Evolutionary conservation across 768 basidiomycete species (phyloP), one percentile per base, ranked within the genome.

Genomic region (Pulveroboletus sp.): DNA sequence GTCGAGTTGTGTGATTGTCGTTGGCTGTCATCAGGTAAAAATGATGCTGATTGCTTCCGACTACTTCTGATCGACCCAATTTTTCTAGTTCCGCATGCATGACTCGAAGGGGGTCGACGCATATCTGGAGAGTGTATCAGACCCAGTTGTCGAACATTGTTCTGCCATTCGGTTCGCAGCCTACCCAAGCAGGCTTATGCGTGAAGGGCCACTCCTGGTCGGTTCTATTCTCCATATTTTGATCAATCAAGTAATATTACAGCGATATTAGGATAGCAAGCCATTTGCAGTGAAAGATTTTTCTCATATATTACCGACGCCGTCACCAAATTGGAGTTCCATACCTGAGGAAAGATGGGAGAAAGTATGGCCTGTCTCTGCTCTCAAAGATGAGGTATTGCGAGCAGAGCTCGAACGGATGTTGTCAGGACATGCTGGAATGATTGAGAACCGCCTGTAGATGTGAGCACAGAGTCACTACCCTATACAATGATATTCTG

Each of bases 71-170:
- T 27, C 51, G 24, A 46, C 21, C n/a, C 19, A 25, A 21, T 41
- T 14, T 35, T 17, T 13, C 42, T 61, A 95, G 93, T 92, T 93
- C 62, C 84, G 93, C 37, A 92, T 95, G 80, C 93, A 94, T 63
- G 74, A 77, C 17, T 91, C 92, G 1, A 72, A 62, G 1, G 51
- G 71, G 9, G 78, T 85, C 1, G 80, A 82, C 42, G 77, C 92
- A 3, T 84, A 86, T 57, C 75, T 94, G 3, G 70, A 78, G 6
- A 80, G 83, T 11, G 61, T 69, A 5, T 90, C 90, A 4, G 81
- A 83, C 38, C 91, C 92, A 1, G 75, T 91, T 65, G 90, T 94
- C 37, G 93, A 95, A 60, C 74, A 85, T 52, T 92, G 83, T 57
- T 69, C 70, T 0, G 56, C 58, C 0, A 78, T 94, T 39, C 71